Base-by-base conservation (phyloP, 2,329 filamentous ascomycete species). In the Sphaerulina vaccinii region DNA sequence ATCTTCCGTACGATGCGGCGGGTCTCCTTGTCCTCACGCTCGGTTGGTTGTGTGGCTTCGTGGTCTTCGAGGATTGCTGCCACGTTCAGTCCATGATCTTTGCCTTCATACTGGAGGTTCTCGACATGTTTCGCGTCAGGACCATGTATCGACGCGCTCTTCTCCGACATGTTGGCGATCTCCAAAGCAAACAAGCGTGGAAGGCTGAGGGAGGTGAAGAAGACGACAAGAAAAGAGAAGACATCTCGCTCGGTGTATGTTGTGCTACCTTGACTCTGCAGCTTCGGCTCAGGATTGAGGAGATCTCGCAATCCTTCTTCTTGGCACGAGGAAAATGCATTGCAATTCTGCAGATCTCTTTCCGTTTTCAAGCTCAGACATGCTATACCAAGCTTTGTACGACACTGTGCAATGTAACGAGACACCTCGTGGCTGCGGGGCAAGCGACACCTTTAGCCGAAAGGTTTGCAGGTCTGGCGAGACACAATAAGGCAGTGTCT, bases 1-100 rank as follows among this genome's bases (percentile, higher is more conserved):
- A 59, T 46, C 37, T 58, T 61, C 27, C 58, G 58, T 24, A 55
- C 43, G 13, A 58, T 49, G 38, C 53, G 49, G 16, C 51, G 47
- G 11, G 52, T 52, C 35, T 55, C 49, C 4, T 45, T 53, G 21
- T 51, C 38, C 23, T 58, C 51, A 39, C 35, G 24, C 27, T 50
- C 39, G 18, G 16, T 23, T 10, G 40, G 18, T n/a, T 46, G 37
- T 8, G 37, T 10, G 7, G 41, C 33, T 18, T 38, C n/a, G n/a
- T 39, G 27, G 24, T 51, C 36, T n/a, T 45, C 16, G 27, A 49
- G 39, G 5, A 32, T 35, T 36, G 48, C 41, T 33, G 41, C 42
- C n/a, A 52, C 49, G 36, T 52, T 39, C 39, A 47, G 22, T n/a
- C 49, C 49, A 21, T 42, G 18, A 18, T 52, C 49, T 47, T 52